These are phyloP conservation scores for Neoascochyta sp. DNA, from an alignment of 2,329 filamentous ascomycete species.

Conservation along the genomic window DNA sequence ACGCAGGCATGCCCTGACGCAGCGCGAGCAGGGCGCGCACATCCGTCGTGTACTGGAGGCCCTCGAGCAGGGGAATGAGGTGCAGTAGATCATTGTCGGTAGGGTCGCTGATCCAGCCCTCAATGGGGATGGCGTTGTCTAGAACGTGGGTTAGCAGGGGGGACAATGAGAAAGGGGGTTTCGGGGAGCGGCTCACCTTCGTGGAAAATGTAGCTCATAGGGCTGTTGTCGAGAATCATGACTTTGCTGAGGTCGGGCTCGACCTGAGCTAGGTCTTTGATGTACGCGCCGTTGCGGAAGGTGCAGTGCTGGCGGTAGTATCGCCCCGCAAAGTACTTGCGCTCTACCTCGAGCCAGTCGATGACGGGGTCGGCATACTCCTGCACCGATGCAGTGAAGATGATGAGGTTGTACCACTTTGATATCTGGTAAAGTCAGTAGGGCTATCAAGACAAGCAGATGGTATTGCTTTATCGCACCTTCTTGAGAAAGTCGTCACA, in stretches of 20 bases:
- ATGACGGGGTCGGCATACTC: slow-evolving; percentile 99
- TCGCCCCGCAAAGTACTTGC: slow-evolving; percentile 89
- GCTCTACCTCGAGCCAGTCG: slow-evolving; percentile 94
- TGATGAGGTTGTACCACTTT: slow-evolving; percentile 97
- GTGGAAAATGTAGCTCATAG: slow-evolving; percentile 97
- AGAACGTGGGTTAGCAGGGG: slow-evolving; percentile 4
- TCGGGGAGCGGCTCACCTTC: slow-evolving; percentile 72
- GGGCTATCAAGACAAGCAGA: neutral
- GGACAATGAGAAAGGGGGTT: no score
- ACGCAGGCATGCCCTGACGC: slow-evolving; percentile 68
- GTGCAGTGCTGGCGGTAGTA: slow-evolving; percentile 99
- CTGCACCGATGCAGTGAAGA: slow-evolving; percentile 96
- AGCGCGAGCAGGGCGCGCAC: slow-evolving; percentile 86
- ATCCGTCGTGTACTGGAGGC: slow-evolving; percentile 93
- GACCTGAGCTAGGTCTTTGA: slow-evolving; percentile 94
- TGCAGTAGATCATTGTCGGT: slow-evolving; percentile 95
- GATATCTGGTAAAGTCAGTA: slow-evolving; percentile 57
- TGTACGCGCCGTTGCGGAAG: slow-evolving; percentile 90
- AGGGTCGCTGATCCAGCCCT: slow-evolving; percentile 98
- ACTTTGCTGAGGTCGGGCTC: slow-evolving; percentile 97
- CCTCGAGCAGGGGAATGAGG: slow-evolving; percentile 86
- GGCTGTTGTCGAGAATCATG: slow-evolving; percentile 98
- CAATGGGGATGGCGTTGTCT: slow-evolving; percentile 99
- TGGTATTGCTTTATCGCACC: slow-evolving; percentile 47
- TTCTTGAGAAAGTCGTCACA: slow-evolving; percentile 95